Evolutionary conservation across 768 basidiomycete genomes (phyloP), one percentile per base, ranked within the genome.

Genomic region (Boletus reticuloceps): DNA sequence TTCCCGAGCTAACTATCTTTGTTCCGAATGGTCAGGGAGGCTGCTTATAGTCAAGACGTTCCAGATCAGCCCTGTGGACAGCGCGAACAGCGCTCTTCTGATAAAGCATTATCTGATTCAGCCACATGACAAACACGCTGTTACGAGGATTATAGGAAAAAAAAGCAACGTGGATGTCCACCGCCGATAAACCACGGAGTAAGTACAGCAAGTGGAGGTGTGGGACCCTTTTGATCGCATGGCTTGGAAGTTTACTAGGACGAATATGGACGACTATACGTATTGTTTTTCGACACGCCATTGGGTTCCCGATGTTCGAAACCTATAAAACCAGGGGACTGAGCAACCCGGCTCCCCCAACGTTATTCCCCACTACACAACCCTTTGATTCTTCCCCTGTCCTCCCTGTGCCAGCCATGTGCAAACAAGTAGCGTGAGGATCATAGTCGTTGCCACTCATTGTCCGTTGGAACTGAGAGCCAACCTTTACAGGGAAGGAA

Each of bases 341-440:
- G 50, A 36, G 20, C 29, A 41, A 22, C 44, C 51, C 13, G 36
- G 38, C 17, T 40, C 44, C 55, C 56, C 51, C 56, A 67, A 61
- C 52, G 58, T 50, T 54, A 53, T 58, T 55, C 58, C 58, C 45
- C 36, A 36, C 47, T 47, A 49, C 57, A 44, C 42, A 37, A n/a
- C 16, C 54, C 47, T 50, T 44, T 47, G 12, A 31, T 16, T 31
- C 22, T 17, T 50, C 51, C 58, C 46, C 32, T 27, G 16, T 31
- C 49, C 29, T 32, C 39, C 45, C 46, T 47, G 20, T 38, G 32
- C 25, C 41, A 45, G 66, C 42, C 53, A 91, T 91, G 89, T 91
- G 89, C 69, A 82, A 76, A 76, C 83, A 82, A 71, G 77, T 89
- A 70, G 85, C 89, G 89, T 90, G 74, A 64, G 88, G 81, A 52